phyloP scores from a whole-genome alignment of 345 rosid species.

The Balakata baccata region DNA sequence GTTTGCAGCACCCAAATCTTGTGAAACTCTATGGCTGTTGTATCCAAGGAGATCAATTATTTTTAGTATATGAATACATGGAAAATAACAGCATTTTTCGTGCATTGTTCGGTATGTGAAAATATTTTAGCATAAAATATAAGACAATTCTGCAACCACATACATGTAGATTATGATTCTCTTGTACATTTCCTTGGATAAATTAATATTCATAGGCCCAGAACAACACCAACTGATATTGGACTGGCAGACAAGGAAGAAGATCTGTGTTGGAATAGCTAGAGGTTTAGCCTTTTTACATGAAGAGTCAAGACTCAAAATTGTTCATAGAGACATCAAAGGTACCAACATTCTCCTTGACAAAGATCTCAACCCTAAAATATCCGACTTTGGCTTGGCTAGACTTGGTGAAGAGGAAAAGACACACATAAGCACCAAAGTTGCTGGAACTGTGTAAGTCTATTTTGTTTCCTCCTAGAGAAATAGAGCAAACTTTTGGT shows the following conservation, averaged over 20 bases:
- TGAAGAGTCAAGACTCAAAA: slow-evolving; percentile 11
- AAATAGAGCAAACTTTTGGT: neutral
- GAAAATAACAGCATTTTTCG: slow-evolving; percentile 20
- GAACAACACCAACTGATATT: neutral
- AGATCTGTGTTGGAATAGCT: slow-evolving; percentile 22
- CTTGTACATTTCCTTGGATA: neutral
- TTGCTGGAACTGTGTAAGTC: slow-evolving; percentile 22
- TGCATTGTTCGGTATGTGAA: slow-evolving; percentile 11
- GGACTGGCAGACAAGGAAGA: slow-evolving; percentile 16
- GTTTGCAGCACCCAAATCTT: slow-evolving; percentile 21
- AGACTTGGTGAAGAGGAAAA: slow-evolving; percentile 14
- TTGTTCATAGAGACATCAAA: slow-evolving; percentile 26
- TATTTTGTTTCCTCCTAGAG: too few species aligned
- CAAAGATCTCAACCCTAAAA: slow-evolving; percentile 14
- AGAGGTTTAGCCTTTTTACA: slow-evolving; percentile 20
- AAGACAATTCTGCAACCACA: too few species aligned
- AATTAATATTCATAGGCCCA: neutral
- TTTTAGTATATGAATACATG: slow-evolving; percentile 20
- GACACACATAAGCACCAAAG: slow-evolving; percentile 20
- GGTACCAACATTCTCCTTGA: slow-evolving; percentile 19
- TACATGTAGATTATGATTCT: too few species aligned
- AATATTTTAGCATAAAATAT: neutral
- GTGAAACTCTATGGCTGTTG: slow-evolving; percentile 21
- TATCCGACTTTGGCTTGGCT: slow-evolving; percentile 25
- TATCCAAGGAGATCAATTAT: slow-evolving; percentile 15